phyloP scores from a whole-genome alignment of 805 yeast genomes.

The Debaryomyces castellii region DNA sequence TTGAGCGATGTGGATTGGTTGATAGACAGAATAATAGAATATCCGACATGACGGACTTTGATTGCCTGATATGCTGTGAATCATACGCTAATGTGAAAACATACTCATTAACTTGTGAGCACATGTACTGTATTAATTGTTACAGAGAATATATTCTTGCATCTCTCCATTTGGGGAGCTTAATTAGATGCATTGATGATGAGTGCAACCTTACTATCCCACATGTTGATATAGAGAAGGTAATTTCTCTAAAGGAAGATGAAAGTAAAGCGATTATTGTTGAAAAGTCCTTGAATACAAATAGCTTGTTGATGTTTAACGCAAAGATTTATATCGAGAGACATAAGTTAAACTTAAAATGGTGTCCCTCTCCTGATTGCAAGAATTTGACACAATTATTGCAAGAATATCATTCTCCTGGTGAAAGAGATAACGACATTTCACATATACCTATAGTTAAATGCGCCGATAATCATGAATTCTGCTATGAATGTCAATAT shows the following conservation, averaged over 20 bases:
- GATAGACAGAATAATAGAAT: slow-evolving; percentile 9
- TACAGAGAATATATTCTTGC: slow-evolving; percentile 58
- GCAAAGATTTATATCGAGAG: slow-evolving; percentile 50
- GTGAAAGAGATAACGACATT: slow-evolving; percentile 5
- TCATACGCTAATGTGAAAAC: slow-evolving; percentile 31
- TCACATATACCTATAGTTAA: slow-evolving; percentile 61
- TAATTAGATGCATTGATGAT: slow-evolving; percentile 68
- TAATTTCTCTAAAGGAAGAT: slow-evolving; percentile 8
- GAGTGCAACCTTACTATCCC: slow-evolving; percentile 47
- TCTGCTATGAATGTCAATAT: slow-evolving; percentile 73
- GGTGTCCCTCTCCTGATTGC: slow-evolving; percentile 91
- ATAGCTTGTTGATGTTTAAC: slow-evolving; percentile 5
- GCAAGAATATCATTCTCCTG: slow-evolving; percentile 5
- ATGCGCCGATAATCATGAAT: slow-evolving; percentile 66
- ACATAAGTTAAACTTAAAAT: slow-evolving; percentile 50
- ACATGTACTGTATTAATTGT: slow-evolving; percentile 69
- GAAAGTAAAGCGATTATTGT: not conserved
- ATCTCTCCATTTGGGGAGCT: slow-evolving; percentile 38
- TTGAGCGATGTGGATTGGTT: slow-evolving; percentile 28
- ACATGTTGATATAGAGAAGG: slow-evolving; percentile 33
- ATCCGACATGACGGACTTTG: slow-evolving; percentile 20
- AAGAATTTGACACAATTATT: slow-evolving; percentile 48
- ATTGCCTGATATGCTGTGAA: slow-evolving; percentile 76
- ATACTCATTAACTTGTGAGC: slow-evolving; percentile 66
- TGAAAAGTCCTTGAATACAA: slow-evolving; percentile 1